Percentiles rank a stretch among this genome's conserved stretches.
Conservation (phyloP, 2,329 filamentous ascomycete genomes). For the Madurella fahalii region DNA sequence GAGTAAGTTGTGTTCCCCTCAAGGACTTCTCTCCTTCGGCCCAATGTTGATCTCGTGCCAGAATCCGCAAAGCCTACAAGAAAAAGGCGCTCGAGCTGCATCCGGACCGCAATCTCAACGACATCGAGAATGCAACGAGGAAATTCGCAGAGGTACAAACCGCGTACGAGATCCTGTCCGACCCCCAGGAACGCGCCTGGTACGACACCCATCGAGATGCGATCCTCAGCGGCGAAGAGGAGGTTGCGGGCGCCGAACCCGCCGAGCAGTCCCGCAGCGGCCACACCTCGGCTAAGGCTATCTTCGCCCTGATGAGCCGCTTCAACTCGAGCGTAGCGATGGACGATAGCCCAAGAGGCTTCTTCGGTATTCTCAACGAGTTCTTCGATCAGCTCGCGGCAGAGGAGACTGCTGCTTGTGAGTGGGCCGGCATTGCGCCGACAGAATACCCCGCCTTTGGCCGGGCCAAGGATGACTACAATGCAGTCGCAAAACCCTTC, state of each 20-base stretch:
- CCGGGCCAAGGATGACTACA: conserved; percentile 67
- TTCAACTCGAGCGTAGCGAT: conserved; percentile 78
- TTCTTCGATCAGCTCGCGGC: conserved; percentile 75
- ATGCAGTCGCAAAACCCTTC: conserved; percentile 73
- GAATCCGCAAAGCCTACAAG: conserved; percentile 90
- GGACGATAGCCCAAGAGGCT: conserved; percentile 73
- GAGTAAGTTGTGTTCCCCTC: conserved; percentile 53
- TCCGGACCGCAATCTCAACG: conserved; percentile 86
- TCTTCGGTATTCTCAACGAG: conserved; percentile 74
- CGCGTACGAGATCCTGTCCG: conserved; percentile 93
- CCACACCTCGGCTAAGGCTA: conserved; percentile 75
- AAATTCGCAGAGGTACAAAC: conserved; percentile 89
- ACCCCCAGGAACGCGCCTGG: conserved; percentile 93
- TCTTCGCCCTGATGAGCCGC: conserved; percentile 71
- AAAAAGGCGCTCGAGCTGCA: conserved; percentile 88
- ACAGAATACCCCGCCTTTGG: conserved; percentile 81
- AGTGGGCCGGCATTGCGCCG: conserved; percentile 59
- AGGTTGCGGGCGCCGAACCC: conserved; percentile 34
- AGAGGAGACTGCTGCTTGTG: conserved; percentile 73
- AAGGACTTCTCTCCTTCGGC: too few relatives aligned
- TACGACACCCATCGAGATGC: conserved; percentile 91
- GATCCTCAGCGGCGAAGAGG: conserved; percentile 66
- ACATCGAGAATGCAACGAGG: conserved; percentile 76
- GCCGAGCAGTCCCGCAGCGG: conserved; percentile 54
- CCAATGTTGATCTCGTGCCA: conserved; percentile 32